Evolutionary conservation across 805 yeast genomes (phyloP), one percentile per base, ranked within the genome.

Genomic region (Pichia paraexigua): DNA sequence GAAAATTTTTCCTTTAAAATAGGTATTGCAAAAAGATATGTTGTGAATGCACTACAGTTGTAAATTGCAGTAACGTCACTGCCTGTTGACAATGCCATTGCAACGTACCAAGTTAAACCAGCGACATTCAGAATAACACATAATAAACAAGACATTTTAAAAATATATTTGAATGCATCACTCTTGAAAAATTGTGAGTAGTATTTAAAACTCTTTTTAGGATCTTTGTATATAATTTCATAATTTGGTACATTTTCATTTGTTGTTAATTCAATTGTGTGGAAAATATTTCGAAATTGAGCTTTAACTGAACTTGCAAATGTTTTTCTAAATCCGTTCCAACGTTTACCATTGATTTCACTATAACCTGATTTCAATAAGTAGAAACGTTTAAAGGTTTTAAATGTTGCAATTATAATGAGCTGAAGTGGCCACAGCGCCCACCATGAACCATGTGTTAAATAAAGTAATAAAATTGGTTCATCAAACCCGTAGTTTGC

Each of bases 21-120:
- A 1, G 90, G 87, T 27, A 89, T 82, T 4, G 95, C 88, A 67
- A 89, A 88, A 17, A 87, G 78, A 61, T 89, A 83, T 0, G 96
- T 96, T 5, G 91, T 84, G 64, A 89, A 89, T 0, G 96, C 95
- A 17, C 92, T 83, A 63, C 94, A 87, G 69, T 89, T 88, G 69
- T 88, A 89, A 54, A 88, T 88, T 3, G 96, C 96, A 2, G 96
- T 89, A 39, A 89, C 85, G 60, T 89, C 96, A 3, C 88, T 75
- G 0, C 95, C 88, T 28, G 90, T 85, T 0, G 95, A 82, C 62
- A 86, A 68, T 30, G 82, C 74, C 81, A 89, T 87, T 12, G 96
- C 85, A 18, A 86, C 76, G 63, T 87, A 89, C 96, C 96, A 88
- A 2, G 95, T 79, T 20, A 78, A 71, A 1, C 95, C 96, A 0